Evolutionary conservation across 2,329 filamentous ascomycete genomes (phyloP).

Genomic region (Botrytis tulipae): DNA sequence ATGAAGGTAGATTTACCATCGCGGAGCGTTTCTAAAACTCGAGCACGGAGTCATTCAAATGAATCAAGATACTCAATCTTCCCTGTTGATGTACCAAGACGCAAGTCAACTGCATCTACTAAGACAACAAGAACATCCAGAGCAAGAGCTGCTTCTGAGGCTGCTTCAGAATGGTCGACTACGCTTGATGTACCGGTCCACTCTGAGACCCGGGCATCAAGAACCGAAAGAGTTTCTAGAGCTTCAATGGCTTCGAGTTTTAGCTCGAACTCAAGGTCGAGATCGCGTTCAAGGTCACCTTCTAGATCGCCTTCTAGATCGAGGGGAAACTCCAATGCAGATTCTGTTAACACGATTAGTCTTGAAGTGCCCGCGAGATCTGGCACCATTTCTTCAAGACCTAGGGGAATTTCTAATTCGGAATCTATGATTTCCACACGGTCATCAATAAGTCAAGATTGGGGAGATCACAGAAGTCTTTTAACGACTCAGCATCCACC

Average conservation of each 20-base stretch:
- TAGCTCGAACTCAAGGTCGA: neutral
- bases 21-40: neutral
- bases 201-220: neutral
- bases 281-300: neutral
- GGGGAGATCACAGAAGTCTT: slow-evolving; percentile 10
- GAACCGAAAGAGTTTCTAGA: neutral
- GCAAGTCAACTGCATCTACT: slow-evolving; percentile 3
- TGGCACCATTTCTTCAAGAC: neutral
- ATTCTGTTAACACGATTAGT: neutral
- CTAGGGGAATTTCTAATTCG: slow-evolving; percentile 11
- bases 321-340: slow-evolving; percentile 8
- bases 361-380: neutral
- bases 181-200: slow-evolving; percentile 5
- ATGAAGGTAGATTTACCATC: neutral
- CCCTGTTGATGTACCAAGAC: slow-evolving; percentile 4
- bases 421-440: neutral
- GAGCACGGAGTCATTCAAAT: slow-evolving; percentile 7
- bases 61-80: slow-evolving; percentile 19
- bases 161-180: slow-evolving; percentile 12
- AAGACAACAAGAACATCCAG: slow-evolving; percentile 5
- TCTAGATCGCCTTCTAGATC: neutral
- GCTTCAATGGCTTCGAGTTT: neutral
- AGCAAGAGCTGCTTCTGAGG: slow-evolving; percentile 2
- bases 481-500: neutral
- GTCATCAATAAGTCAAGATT: slow-evolving; percentile 9